These are phyloP conservation scores for Leishmania aethiopica DNA, from an alignment of 208 protist genomes.

Conservation along the genomic window DNA sequence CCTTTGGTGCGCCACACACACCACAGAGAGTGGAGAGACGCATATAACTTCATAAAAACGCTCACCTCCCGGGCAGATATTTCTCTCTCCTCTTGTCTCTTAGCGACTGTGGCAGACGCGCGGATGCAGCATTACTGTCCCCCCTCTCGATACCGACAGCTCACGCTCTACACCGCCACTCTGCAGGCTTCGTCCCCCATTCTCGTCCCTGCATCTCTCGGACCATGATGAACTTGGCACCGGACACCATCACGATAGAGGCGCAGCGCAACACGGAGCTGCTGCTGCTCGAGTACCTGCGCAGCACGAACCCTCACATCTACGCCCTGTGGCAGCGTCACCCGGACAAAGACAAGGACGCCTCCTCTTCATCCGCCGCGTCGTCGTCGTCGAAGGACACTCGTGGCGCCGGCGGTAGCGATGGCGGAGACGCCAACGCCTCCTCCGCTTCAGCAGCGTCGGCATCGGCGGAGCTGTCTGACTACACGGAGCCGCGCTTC, in stretches of 20 bases:
- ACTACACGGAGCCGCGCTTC: conserved; percentile 8
- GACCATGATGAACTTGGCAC: conserved; percentile 25
- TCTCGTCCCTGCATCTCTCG: not conserved
- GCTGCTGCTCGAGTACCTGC: conserved; percentile 51
- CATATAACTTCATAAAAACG: not conserved
- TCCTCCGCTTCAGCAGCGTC: not conserved
- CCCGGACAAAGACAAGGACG: conserved; percentile 18
- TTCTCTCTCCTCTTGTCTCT: not conserved
- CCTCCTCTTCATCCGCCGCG: not conserved
- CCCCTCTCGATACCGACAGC: not conserved
- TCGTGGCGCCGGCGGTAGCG: not conserved
- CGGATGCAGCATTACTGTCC: not conserved
- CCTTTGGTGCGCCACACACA: not conserved
- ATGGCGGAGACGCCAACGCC: not conserved
- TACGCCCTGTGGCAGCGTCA: conserved; percentile 51
- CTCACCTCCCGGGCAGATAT: not conserved
- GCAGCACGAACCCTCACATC: conserved; percentile 42
- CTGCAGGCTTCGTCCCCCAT: not conserved
- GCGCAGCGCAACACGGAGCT: conserved; percentile 70
- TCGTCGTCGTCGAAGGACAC: not conserved
- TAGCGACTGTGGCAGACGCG: not conserved
- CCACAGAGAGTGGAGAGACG: not conserved
- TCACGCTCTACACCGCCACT: not conserved
- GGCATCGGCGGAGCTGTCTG: not conserved
- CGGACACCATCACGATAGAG: conserved; percentile 38